Conservation (phyloP, 345 rosid species). For the Citrus hindsii region DNA sequence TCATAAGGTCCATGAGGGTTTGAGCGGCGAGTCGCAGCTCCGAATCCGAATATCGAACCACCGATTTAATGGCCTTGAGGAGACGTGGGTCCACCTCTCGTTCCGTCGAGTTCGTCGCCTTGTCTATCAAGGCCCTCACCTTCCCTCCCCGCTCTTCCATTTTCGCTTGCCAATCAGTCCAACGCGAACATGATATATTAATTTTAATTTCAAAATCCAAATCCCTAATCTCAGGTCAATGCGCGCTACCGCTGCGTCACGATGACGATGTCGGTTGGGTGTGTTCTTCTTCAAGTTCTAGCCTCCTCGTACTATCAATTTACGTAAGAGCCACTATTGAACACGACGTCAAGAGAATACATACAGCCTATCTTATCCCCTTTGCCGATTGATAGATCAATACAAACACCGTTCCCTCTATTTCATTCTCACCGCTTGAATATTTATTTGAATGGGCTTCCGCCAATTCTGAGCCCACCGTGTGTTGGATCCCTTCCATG, state of each 20-base stretch:
- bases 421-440: not conserved
- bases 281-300: not conserved
- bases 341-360: too few species aligned
- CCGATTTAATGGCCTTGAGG: constrained; percentile 74
- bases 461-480: not conserved
- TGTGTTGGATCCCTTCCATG: not conserved
- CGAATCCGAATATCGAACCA: constrained; percentile 71
- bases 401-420: too few species aligned
- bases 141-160: constrained; percentile 43
- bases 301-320: not conserved
- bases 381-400: too few species aligned
- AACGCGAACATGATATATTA: not conserved
- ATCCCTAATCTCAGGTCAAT: not conserved
- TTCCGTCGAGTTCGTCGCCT: constrained; percentile 69
- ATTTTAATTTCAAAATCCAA: not conserved
- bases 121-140: constrained; percentile 57
- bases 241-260: not conserved
- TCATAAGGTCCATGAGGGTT: constrained; percentile 81
- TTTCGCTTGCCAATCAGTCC: constrained; percentile 11
- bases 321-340: not conserved
- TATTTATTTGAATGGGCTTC: not conserved
- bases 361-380: too few species aligned
- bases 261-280: not conserved
- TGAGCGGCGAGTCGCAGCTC: constrained; percentile 70
- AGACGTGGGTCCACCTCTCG: constrained; percentile 77